Conservation (phyloP, 768 basidiomycete species). For the Macrolepiota fuliginosa region DNA sequence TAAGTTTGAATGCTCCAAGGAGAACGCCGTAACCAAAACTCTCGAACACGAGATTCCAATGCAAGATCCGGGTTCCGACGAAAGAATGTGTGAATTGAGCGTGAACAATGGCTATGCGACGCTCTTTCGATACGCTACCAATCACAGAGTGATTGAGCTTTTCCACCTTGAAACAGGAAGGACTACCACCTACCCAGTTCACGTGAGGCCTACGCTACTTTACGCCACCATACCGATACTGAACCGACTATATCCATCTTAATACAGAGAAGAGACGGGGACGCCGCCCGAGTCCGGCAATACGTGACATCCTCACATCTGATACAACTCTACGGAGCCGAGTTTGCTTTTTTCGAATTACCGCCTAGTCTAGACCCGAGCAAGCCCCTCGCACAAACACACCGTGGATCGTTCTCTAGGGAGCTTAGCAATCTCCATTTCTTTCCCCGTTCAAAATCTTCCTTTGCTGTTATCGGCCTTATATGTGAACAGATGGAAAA, state of each 20-base stretch:
- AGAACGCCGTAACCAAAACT: background rate
- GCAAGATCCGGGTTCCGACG: background rate
- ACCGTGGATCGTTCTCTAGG: background rate
- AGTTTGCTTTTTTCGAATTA: background rate
- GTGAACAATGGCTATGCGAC: background rate
- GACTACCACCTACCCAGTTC: background rate
- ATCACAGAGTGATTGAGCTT: background rate
- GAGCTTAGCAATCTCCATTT: background rate
- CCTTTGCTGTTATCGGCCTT: background rate
- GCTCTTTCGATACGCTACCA: background rate
- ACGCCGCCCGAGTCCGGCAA: background rate
- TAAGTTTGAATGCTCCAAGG: background rate
- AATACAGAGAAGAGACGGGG: background rate
- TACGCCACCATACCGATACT: background rate
- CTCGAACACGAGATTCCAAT: background rate
- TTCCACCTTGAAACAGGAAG: conserved; percentile 1
- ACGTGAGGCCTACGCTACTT: background rate
- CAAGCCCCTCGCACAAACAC: background rate
- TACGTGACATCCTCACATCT: background rate
- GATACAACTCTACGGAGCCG: background rate
- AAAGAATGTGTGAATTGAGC: background rate
- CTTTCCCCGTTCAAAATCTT: conserved; percentile 1
- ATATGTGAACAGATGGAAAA: background rate
- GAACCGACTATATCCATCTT: background rate
- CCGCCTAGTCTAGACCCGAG: background rate